Percentiles rank a stretch among this genome's conserved stretches.
Conservation (phyloP, 345 rosid genomes). For the Geranium brycei region DNA sequence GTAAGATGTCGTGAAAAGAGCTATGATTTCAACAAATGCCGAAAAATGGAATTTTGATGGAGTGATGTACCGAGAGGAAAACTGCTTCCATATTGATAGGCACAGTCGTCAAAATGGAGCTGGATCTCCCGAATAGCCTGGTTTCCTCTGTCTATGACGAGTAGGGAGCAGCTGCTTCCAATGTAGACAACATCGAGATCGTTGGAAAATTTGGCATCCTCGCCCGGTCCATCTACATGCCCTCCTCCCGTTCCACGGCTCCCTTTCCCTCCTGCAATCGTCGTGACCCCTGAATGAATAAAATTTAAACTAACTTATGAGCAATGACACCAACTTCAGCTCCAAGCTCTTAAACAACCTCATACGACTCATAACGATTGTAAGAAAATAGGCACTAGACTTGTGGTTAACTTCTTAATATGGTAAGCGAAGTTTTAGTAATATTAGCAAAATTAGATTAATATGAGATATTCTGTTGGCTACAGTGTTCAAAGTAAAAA, state of each 20-base stretch:
- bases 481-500: neutral
- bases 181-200: slow-evolving; percentile 90
- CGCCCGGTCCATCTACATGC: slow-evolving; percentile 95
- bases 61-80: slow-evolving; percentile 67
- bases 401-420: too few relatives aligned
- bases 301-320: slow-evolving; percentile 7
- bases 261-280: slow-evolving; percentile 91
- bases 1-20: slow-evolving; percentile 10
- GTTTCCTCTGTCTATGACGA: slow-evolving; percentile 91
- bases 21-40: neutral
- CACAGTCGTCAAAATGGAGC: slow-evolving; percentile 96
- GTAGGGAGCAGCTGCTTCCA: slow-evolving; percentile 95
- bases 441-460: too few relatives aligned
- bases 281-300: slow-evolving; percentile 60
- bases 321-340: neutral
- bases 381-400: too few relatives aligned
- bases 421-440: too few relatives aligned
- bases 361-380: too few relatives aligned
- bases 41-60: neutral
- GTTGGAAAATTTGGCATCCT: slow-evolving; percentile 87
- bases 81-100: slow-evolving; percentile 87
- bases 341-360: too few relatives aligned
- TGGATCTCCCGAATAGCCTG: slow-evolving; percentile 91
- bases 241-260: slow-evolving; percentile 46
- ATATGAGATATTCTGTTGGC: too few relatives aligned